Percentiles rank a stretch among this genome's conserved stretches.
phyloP scores from a whole-genome alignment of 2,329 filamentous ascomycete species.

The Nemania sp. region DNA sequence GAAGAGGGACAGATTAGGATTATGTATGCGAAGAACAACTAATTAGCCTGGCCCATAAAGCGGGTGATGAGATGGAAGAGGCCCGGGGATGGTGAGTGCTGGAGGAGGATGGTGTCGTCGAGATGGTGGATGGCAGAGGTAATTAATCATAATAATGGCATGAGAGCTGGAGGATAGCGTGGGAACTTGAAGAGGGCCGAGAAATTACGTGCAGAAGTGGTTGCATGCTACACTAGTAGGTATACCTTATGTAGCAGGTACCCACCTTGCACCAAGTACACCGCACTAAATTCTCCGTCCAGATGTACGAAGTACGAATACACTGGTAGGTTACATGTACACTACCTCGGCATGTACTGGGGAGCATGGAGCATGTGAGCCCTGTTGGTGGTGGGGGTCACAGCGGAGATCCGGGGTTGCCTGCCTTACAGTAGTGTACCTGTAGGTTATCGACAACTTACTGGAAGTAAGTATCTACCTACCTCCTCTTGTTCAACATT shows the following conservation, averaged over 20 bases:
- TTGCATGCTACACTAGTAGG: not conserved
- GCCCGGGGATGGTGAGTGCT: too few relatives aligned
- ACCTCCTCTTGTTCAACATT: too few relatives aligned
- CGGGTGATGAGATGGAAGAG: too few relatives aligned
- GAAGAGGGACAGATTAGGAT: not conserved
- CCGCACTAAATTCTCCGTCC: too few relatives aligned
- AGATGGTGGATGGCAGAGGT: not conserved
- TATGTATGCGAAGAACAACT: not conserved
- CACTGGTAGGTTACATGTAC: too few relatives aligned
- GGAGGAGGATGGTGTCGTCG: not conserved
- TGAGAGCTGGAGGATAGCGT: slow-evolving; percentile 25
- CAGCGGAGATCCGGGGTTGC: not conserved
- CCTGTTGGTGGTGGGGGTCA: not conserved
- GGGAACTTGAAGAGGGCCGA: slow-evolving; percentile 2
- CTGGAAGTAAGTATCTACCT: too few relatives aligned
- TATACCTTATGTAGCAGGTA: too few relatives aligned
- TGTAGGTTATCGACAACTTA: not conserved
- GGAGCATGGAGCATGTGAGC: not conserved
- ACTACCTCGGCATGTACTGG: not conserved
- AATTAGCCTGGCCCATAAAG: too few relatives aligned
- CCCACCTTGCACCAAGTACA: too few relatives aligned
- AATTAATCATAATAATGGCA: not conserved
- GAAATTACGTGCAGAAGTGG: slow-evolving; percentile 13
- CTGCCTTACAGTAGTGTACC: too few relatives aligned
- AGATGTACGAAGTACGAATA: too few relatives aligned